Evolutionary conservation across 305 asterid genomes (phyloP).

Genomic region (Coffea humblotiana): DNA sequence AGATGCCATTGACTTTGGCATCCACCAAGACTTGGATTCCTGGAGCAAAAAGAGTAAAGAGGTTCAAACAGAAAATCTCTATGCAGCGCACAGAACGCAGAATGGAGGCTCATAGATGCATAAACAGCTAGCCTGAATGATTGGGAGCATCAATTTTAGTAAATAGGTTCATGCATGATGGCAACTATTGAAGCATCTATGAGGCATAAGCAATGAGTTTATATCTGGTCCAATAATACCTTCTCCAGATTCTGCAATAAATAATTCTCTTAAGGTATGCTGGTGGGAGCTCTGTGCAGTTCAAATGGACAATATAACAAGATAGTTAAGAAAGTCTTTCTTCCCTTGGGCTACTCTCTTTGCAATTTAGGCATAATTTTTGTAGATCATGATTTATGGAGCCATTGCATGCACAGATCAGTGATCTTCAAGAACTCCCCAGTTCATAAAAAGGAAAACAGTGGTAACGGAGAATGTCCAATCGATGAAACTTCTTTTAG

Average conservation of each 20-base stretch:
- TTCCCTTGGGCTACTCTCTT: not conserved
- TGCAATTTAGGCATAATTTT: not conserved
- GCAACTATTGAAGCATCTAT: not conserved
- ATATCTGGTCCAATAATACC: not conserved
- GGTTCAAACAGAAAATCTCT: not conserved
- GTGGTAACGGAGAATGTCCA: not conserved
- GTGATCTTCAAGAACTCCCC: not conserved
- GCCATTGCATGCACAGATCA: not conserved
- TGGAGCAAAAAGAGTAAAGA: slow-evolving; percentile 22
- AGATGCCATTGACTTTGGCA: slow-evolving; percentile 60
- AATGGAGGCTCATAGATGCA: not conserved
- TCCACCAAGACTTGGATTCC: slow-evolving; percentile 83
- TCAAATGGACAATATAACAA: not conserved
- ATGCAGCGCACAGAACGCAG: not conserved
- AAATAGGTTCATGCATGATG: not conserved
- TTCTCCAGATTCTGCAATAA: not conserved
- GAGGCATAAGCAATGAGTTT: not conserved
- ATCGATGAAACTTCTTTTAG: not conserved
- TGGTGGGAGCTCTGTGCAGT: not conserved
- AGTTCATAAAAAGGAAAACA: not conserved
- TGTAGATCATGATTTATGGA: not conserved
- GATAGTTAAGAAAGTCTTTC: not conserved
- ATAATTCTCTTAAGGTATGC: not conserved
- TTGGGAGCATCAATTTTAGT: not conserved
- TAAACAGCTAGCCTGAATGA: not conserved